These are phyloP conservation scores for Phytopythium oedochilum DNA, from an alignment of 352 stramenopile species.

Conservation along the genomic window DNA sequence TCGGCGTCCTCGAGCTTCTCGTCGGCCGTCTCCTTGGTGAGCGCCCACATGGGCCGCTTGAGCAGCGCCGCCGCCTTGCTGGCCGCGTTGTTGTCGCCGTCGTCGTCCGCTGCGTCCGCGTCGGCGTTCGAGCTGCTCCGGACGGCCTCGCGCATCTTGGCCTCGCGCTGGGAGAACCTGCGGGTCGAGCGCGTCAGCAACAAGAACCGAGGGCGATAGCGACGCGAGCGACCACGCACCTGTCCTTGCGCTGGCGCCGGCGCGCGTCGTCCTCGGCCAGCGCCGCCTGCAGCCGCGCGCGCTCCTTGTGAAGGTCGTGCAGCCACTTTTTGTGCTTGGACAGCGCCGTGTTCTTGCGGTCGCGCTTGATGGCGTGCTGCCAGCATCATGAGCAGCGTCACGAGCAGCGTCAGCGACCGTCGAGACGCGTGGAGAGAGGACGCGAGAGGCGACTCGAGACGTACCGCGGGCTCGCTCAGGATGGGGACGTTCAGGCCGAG, in stretches of 20 bases:
- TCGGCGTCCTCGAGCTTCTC: conserved; percentile 71
- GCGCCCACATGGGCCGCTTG: conserved; percentile 87
- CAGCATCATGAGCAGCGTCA: background rate
- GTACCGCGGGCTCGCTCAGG: conserved; percentile 55
- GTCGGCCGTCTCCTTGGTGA: conserved; percentile 84
- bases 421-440: no score
- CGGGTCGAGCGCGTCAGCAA: background rate
- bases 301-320: conserved; percentile 90
- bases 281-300: conserved; percentile 71
- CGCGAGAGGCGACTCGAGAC: conserved; percentile 10
- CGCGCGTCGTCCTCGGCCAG: conserved; percentile 72
- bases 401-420: background rate
- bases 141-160: conserved; percentile 65
- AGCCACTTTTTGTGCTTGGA: conserved; percentile 94
- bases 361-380: conserved; percentile 73
- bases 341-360: conserved; percentile 90
- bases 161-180: conserved; percentile 72
- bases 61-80: conserved; percentile 13
- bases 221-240: conserved; percentile 13
- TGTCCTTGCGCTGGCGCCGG: conserved; percentile 61
- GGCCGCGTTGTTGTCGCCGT: conserved; percentile 12
- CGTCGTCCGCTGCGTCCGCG: conserved; percentile 13
- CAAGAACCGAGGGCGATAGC: background rate
- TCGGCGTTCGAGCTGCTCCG: conserved; percentile 27
- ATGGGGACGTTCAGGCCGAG: conserved; percentile 82